A percentile compares a stretch with the other conserved stretches of the same genome.
These are phyloP conservation scores for Abortiporus biennis DNA, from an alignment of 1,284 basidiomycete species.

Conservation along the genomic window DNA sequence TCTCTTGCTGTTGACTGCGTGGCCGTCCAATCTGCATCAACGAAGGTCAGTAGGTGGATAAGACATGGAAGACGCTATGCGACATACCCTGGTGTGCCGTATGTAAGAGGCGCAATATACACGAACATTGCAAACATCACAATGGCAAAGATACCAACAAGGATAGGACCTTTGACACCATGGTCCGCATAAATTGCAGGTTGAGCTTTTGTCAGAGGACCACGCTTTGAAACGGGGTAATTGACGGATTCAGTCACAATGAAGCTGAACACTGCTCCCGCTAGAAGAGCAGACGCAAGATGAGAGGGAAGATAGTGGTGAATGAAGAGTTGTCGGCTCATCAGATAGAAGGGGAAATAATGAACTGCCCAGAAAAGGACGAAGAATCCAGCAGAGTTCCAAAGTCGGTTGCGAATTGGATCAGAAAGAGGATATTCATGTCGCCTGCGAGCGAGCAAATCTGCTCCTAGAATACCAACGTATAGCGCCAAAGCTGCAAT, in stretches of 20 bases:
- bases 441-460: slow-evolving; percentile 82
- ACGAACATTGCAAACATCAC: slow-evolving; percentile 63
- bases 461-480: slow-evolving; percentile 85
- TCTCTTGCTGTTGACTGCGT: slow-evolving; percentile 66
- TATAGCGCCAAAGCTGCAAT: slow-evolving; percentile 83
- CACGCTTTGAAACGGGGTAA: slow-evolving; percentile 75
- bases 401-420: slow-evolving; percentile 85
- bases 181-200: slow-evolving; percentile 68
- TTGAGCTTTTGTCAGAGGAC: slow-evolving; percentile 55
- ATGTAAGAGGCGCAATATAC: slow-evolving; percentile 85
- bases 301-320: slow-evolving; percentile 98
- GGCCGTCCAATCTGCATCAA: slow-evolving; percentile 58
- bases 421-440: slow-evolving; percentile 83
- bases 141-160: slow-evolving; percentile 55
- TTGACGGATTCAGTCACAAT: slow-evolving; percentile 90
- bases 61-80: slow-evolving; percentile 26
- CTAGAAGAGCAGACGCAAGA: slow-evolving; percentile 86
- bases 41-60: neutral
- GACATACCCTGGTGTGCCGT: slow-evolving; percentile 87
- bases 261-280: slow-evolving; percentile 91
- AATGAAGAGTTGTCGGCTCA: slow-evolving; percentile 95
- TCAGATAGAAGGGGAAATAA: slow-evolving; percentile 97
- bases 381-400: slow-evolving; percentile 97
- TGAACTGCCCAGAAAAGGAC: slow-evolving; percentile 91
- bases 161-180: slow-evolving; percentile 59